Base-by-base conservation (phyloP, 495 filamentous ascomycete genomes). In the Podospora australis region DNA sequence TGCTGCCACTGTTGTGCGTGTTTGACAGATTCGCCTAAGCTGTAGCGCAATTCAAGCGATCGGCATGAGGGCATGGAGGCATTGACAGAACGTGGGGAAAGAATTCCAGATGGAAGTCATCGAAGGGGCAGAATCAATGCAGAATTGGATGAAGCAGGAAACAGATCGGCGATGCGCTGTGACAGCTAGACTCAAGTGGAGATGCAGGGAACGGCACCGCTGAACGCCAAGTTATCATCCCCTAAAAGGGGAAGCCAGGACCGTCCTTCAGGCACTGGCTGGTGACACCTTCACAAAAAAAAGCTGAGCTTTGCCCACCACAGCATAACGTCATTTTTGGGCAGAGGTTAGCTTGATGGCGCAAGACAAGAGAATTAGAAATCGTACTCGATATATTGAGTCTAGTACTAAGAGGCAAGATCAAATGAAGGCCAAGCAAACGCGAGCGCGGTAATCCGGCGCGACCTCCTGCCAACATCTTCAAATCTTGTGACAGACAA, bases 351-450 rank as follows among this genome's bases (percentile, higher is more conserved):
- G n/a, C n/a, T n/a, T n/a, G n/a, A n/a, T n/a, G n/a, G n/a, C n/a
- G n/a, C n/a, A n/a, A n/a, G n/a, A n/a, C n/a, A n/a, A n/a, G n/a
- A n/a, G n/a, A n/a, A n/a, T n/a, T n/a, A n/a, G n/a, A n/a, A n/a
- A n/a, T n/a, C n/a, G n/a, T n/a, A n/a, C n/a, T n/a, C n/a, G n/a
- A n/a, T n/a, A n/a, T n/a, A n/a, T n/a, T n/a, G n/a, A n/a, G n/a
- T n/a, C n/a, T n/a, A n/a, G n/a, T n/a, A n/a, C n/a, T n/a, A n/a
- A n/a, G n/a, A n/a, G n/a, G n/a, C n/a, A n/a, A n/a, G n/a, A n/a
- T n/a, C n/a, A n/a, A n/a, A n/a, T n/a, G 26, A 41, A 20, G 14
- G 46, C 38, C 46, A 49, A 41, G 46, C 14, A 30, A 2, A 21
- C 36, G 17, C 25, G n/a, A n/a, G n/a, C n/a, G n/a, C 21, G 14